phyloP scores from a whole-genome alignment of 1,284 basidiomycete species.

The Ceratobasidium sp. region DNA sequence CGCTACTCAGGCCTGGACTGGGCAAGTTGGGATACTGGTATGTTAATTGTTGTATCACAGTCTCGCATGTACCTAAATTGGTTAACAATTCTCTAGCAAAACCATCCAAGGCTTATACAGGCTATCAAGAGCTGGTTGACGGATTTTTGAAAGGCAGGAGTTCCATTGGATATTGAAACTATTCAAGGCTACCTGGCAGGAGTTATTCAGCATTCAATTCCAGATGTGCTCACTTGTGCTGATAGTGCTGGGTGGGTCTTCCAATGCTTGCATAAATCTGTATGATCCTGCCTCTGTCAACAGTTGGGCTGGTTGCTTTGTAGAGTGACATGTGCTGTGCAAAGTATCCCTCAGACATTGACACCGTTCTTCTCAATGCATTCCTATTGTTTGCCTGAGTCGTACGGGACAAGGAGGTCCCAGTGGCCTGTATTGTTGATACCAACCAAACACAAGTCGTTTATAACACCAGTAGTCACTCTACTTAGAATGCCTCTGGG shows the following conservation, averaged over 20 bases:
- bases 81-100: neutral
- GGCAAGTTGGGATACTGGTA: too few relatives aligned
- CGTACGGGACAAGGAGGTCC: neutral
- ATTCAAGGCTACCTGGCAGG: neutral
- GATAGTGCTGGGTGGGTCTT: neutral
- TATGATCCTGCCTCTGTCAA: neutral
- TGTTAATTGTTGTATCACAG: too few relatives aligned
- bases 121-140: neutral
- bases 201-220: neutral
- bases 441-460: neutral
- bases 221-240: neutral
- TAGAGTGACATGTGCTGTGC: neutral
- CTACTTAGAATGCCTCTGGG: neutral
- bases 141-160: neutral
- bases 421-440: neutral
- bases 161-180: neutral
- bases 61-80: neutral
- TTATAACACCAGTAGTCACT: neutral
- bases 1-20: neutral
- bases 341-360: neutral
- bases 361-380: neutral
- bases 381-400: neutral
- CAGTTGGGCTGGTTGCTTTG: neutral
- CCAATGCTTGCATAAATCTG: neutral
- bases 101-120: neutral